Evolutionary conservation across 2,329 filamentous ascomycete species (phyloP).

Genomic region (Trichophyton schoenleinii): DNA sequence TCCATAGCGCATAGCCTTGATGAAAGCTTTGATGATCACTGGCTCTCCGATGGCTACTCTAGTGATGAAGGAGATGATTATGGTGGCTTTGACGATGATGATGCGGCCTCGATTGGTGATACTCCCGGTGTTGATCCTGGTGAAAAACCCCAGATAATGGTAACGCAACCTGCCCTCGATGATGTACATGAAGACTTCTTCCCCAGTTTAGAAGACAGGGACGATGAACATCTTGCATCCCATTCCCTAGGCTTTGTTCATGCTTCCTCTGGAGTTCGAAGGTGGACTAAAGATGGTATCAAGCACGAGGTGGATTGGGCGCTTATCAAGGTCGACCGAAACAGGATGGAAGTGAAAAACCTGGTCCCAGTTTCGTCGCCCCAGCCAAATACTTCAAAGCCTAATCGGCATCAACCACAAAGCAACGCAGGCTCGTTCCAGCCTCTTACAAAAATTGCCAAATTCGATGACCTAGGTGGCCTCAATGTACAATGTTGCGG

Average conservation of each 20-base stretch:
- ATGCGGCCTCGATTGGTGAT: slow-evolving; percentile 52
- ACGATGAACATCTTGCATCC: slow-evolving; percentile 69
- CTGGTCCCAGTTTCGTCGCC: slow-evolving; percentile 35
- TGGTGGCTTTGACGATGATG: slow-evolving; percentile 40
- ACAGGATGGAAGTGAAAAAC: slow-evolving; percentile 60
- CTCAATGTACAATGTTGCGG: slow-evolving; percentile 78
- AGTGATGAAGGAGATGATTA: slow-evolving; percentile 45
- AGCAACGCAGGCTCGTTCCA: slow-evolving; percentile 22
- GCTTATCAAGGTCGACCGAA: slow-evolving; percentile 63
- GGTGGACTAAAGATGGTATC: slow-evolving; percentile 57
- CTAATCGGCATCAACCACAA: slow-evolving; percentile 1
- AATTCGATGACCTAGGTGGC: slow-evolving; percentile 51
- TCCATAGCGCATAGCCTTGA: slow-evolving; percentile 27
- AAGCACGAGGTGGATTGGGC: slow-evolving; percentile 95
- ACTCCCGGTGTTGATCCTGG: slow-evolving; percentile 64
- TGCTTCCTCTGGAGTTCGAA: slow-evolving; percentile 77
- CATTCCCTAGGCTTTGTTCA: slow-evolving; percentile 74
- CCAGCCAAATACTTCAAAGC: not conserved
- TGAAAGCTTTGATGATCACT: slow-evolving; percentile 31
- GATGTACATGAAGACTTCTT: slow-evolving; percentile 77
- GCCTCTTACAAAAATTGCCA: slow-evolving; percentile 46
- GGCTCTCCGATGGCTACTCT: slow-evolving; percentile 34
- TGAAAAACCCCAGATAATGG: slow-evolving; percentile 62
- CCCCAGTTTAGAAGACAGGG: slow-evolving; percentile 60
- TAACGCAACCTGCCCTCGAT: slow-evolving; percentile 86